Percentiles rank a stretch among this genome's conserved stretches.
phyloP scores from a whole-genome alignment of 2,329 filamentous ascomycete genomes.

The Epichloe sp. region DNA sequence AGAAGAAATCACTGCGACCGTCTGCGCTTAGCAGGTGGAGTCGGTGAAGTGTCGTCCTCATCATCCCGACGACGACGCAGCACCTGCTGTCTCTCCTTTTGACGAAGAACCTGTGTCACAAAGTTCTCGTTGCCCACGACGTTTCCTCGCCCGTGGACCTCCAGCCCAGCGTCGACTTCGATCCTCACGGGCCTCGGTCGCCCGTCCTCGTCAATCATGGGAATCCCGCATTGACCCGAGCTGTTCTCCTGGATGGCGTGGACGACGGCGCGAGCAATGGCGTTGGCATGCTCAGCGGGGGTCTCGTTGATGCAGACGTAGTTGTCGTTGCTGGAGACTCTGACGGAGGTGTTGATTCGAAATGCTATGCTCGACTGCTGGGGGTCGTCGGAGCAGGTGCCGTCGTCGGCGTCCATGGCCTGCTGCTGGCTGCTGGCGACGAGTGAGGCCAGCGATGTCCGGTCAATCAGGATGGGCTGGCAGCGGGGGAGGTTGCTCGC shows the following conservation, averaged over 20 bases:
- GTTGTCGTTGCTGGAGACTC: slow-evolving; percentile 35
- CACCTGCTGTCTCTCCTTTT: not conserved
- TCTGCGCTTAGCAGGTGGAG: not conserved
- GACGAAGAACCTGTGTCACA: slow-evolving; percentile 15
- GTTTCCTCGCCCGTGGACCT: slow-evolving; percentile 30
- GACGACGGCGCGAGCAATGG: slow-evolving; percentile 32
- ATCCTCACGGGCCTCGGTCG: slow-evolving; percentile 27
- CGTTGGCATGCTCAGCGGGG: slow-evolving; percentile 25
- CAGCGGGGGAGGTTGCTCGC: not conserved
- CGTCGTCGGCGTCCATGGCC: not conserved
- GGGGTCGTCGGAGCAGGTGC: not conserved
- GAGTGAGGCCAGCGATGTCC: not conserved
- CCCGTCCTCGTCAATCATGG: slow-evolving; percentile 34
- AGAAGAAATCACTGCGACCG: not conserved
- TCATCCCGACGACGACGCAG: slow-evolving; percentile 10
- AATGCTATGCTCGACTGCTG: slow-evolving; percentile 28
- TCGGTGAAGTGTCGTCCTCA: slow-evolving; percentile 2
- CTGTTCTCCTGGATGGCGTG: slow-evolving; percentile 29
- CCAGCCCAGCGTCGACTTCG: slow-evolving; percentile 32
- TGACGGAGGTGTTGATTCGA: slow-evolving; percentile 34
- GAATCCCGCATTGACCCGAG: slow-evolving; percentile 25
- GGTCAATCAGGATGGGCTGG: not conserved
- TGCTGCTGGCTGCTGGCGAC: not conserved
- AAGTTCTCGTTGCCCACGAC: slow-evolving; percentile 25
- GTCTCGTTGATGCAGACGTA: slow-evolving; percentile 29